Conservation (phyloP, 2,329 filamentous ascomycete species). For the Dactylonectria estremocensis region DNA sequence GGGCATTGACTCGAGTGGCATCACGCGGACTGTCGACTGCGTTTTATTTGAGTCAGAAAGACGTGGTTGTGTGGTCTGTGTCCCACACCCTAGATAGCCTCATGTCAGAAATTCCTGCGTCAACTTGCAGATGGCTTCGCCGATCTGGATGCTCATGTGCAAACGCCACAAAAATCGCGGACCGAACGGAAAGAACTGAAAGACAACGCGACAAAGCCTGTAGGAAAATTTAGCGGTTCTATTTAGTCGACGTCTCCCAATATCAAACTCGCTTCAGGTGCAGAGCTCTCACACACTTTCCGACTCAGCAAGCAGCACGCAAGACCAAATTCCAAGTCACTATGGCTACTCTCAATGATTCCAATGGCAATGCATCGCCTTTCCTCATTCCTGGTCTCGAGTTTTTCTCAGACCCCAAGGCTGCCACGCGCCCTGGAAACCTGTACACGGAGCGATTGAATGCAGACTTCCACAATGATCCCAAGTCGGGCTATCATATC, state of each 20-base stretch:
- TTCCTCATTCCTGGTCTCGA: background rate
- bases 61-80: background rate
- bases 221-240: background rate
- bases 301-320: background rate
- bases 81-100: background rate
- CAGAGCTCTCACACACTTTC: background rate
- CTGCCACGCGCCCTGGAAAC: background rate
- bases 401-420: background rate
- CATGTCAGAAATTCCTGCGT: background rate
- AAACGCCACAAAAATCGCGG: background rate
- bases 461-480: slow-evolving; percentile 1
- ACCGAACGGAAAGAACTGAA: too few species aligned
- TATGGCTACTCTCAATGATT: background rate
- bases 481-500: background rate
- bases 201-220: too few species aligned
- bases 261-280: background rate
- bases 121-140: background rate
- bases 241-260: background rate
- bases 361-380: background rate
- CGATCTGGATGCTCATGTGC: background rate
- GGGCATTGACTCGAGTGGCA: background rate
- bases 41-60: background rate
- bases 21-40: background rate
- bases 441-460: slow-evolving; percentile 1
- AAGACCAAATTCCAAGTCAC: background rate